These are phyloP conservation scores for Leishmania aethiopica DNA, from an alignment of 208 protist genomes.

Conservation along the genomic window DNA sequence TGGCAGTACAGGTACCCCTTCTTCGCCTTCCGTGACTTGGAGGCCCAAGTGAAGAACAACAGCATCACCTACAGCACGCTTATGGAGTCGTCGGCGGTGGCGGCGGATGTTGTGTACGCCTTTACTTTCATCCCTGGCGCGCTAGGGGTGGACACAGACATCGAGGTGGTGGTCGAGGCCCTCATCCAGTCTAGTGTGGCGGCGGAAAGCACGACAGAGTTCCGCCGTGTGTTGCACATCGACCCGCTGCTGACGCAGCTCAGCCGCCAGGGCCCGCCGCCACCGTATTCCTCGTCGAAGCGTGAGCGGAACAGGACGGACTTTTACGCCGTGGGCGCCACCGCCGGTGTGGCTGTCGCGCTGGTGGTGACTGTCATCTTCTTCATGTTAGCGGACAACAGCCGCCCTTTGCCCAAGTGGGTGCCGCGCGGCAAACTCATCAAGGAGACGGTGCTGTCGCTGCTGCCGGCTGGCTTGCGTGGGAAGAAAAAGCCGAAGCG, in stretches of 20 bases:
- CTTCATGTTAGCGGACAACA: constrained; percentile 79
- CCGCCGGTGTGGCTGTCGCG: constrained; percentile 52
- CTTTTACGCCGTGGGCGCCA: constrained; percentile 61
- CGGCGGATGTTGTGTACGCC: constrained; percentile 51
- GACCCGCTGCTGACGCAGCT: constrained; percentile 74
- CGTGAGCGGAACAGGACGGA: constrained; percentile 30
- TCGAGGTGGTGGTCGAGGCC: constrained; percentile 67
- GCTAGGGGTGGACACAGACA: constrained; percentile 45
- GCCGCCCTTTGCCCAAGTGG: constrained; percentile 79
- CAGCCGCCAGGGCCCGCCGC: constrained; percentile 65
- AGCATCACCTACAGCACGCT: constrained; percentile 45
- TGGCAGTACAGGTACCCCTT: constrained; percentile 78
- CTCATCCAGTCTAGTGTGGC: constrained; percentile 31
- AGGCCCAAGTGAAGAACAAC: constrained; percentile 35
- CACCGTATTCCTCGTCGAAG: background rate
- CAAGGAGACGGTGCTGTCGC: constrained; percentile 74
- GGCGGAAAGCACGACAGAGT: constrained; percentile 44
- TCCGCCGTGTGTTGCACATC: constrained; percentile 65
- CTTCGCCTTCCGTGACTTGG: constrained; percentile 76
- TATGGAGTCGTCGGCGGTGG: constrained; percentile 24
- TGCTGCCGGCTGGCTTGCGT: constrained; percentile 54
- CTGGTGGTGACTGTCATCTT: constrained; percentile 66
- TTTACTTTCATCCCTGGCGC: constrained; percentile 82
- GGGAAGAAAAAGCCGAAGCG: constrained; percentile 54
- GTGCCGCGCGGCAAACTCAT: constrained; percentile 82